phyloP scores from a whole-genome alignment of 176 grass and related monocot genomes.

The Bolboschoenus planiculmis region DNA sequence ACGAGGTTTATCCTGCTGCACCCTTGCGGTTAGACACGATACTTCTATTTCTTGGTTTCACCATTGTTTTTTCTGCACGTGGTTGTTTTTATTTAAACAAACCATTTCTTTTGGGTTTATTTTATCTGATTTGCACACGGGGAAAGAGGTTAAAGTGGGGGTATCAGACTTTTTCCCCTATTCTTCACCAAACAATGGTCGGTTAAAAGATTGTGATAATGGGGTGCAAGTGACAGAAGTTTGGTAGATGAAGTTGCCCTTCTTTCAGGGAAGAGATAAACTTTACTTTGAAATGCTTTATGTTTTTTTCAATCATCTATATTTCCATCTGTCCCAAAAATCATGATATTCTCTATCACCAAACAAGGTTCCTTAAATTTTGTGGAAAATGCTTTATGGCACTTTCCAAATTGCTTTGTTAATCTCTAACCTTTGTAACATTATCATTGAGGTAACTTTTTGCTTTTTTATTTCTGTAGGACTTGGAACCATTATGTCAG shows the following conservation, averaged over 20 bases:
- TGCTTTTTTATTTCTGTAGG: conserved; percentile 28
- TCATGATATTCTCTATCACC: conserved; percentile 9
- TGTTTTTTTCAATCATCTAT: background rate
- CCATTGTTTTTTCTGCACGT: background rate
- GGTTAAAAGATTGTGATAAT: background rate
- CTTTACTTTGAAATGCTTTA: background rate
- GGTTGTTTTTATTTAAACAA: background rate
- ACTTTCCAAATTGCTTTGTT: background rate
- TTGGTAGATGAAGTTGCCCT: background rate
- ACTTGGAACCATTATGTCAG: conserved; percentile 38
- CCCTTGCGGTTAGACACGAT: conserved; percentile 32
- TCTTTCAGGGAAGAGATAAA: background rate
- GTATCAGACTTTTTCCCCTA: background rate
- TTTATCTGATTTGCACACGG: background rate
- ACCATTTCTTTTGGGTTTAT: background rate
- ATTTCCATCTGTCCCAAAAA: conserved; percentile 1
- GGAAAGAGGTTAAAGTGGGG: background rate
- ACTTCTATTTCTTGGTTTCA: background rate
- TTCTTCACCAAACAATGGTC: background rate
- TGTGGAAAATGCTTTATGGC: background rate
- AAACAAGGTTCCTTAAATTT: background rate
- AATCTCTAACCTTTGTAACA: background rate
- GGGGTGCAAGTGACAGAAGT: background rate
- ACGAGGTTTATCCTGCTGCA: conserved; percentile 34
- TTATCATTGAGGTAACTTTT: background rate